Evolutionary conservation across 1,139 yeast species (phyloP), one percentile per base, ranked within the genome.

Genomic region (Meyerozyma carpophila): DNA sequence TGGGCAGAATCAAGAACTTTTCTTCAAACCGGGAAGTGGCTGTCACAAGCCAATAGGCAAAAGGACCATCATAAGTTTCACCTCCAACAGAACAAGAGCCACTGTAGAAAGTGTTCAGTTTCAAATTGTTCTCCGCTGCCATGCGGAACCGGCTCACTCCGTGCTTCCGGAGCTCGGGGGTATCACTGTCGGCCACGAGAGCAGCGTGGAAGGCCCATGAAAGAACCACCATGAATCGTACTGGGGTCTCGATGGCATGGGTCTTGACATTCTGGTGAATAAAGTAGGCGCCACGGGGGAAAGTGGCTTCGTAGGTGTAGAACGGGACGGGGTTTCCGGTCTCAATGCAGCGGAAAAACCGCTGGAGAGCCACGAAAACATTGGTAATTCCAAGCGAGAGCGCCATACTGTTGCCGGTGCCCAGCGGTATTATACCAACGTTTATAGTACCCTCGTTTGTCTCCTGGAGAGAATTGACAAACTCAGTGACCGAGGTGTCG

Each of bases 131-230:
- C 32, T 58, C 57, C 0, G 93, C 95, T 0, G 96, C 96, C 43
- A 79, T 64, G 47, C 73, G 69, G 61, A 90, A 90, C 46, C 96
- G 66, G 37, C 78, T 79, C 6, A 73, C 54, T 0, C 96, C 96
- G 48, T 74, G 69, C 43, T 72, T 69, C 34, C 90, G 68, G 57
- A 84, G 64, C 53, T 83, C 85, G 0, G 84, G 81, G 1, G 82
- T 73, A 52, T 88, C 94, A 45, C 86, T 81, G 57, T 78, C 88
- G 21, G 93, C 93, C 2, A 90, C 93, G 43, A 90, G 62, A 3
- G 91, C 77, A 1, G 96, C 91, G 62, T 90, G 97, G 50, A 88
- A 78, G 1, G 83, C 95, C 89, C 95, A 83, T 0, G 96, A 86
- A 0, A 81, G 69, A 2, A 89, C 95, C 2, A 86, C 88, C 27